phyloP scores from a whole-genome alignment of 352 stramenopile genomes.

The Phytophthora capsici region DNA sequence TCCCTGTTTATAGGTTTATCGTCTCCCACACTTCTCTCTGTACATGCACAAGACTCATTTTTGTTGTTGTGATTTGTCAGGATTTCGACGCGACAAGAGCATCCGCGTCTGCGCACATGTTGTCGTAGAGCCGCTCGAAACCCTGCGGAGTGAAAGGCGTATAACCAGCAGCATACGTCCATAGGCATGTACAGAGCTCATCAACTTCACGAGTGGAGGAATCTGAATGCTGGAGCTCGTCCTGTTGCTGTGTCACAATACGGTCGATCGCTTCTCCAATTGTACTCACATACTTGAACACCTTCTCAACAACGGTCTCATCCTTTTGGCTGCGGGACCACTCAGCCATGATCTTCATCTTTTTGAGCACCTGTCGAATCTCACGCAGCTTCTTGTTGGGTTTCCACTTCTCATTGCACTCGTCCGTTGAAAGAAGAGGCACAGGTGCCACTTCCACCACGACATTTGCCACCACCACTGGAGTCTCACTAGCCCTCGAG shows the following conservation, averaged over 20 bases:
- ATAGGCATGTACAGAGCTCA: slow-evolving; percentile 80
- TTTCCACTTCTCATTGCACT: slow-evolving; percentile 82
- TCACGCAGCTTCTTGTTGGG: slow-evolving; percentile 77
- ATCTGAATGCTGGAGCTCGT: slow-evolving; percentile 9
- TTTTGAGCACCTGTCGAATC: slow-evolving; percentile 84
- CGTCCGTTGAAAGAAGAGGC: slow-evolving; percentile 52
- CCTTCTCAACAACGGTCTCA: slow-evolving; percentile 86
- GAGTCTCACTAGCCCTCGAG: slow-evolving; percentile 14
- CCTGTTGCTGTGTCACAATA: slow-evolving; percentile 63
- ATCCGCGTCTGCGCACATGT: slow-evolving; percentile 80
- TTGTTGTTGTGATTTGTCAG: slow-evolving; percentile 11
- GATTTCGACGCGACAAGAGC: slow-evolving; percentile 41
- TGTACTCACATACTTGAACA: slow-evolving; percentile 86
- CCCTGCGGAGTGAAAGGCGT: slow-evolving; percentile 76
- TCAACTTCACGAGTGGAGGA: slow-evolving; percentile 56
- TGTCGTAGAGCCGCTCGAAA: slow-evolving; percentile 88
- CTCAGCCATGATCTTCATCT: slow-evolving; percentile 85
- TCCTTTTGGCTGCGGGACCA: slow-evolving; percentile 87
- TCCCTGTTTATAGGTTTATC: slow-evolving; percentile 34
- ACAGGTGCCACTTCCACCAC: slow-evolving; percentile 11
- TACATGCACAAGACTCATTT: slow-evolving; percentile 7
- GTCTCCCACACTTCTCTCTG: slow-evolving; percentile 6
- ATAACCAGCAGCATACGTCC: slow-evolving; percentile 78
- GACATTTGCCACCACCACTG: slow-evolving; percentile 20
- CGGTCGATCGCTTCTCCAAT: slow-evolving; percentile 84